Percentiles rank a stretch among this genome's conserved stretches.
phyloP scores from a whole-genome alignment of 495 filamentous ascomycete species.

The Jackrogersella minutella region DNA sequence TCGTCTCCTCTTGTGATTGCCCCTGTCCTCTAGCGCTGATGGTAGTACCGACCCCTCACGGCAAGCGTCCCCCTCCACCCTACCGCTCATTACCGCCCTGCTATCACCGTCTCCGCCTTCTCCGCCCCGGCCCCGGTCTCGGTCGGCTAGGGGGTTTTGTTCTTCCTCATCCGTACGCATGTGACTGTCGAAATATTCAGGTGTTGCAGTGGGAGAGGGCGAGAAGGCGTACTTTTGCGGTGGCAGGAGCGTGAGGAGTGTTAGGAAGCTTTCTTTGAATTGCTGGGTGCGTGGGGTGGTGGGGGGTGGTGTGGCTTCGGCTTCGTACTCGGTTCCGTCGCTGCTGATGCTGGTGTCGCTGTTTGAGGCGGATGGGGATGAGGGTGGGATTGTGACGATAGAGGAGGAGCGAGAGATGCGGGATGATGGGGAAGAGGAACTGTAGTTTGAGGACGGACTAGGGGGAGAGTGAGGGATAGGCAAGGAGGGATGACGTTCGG shows the following conservation, averaged over 20 bases:
- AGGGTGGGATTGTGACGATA: neutral
- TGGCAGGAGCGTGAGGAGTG: slow-evolving; percentile 6
- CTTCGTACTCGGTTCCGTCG: neutral
- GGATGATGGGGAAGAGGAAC: neutral
- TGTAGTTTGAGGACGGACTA: neutral
- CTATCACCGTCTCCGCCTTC: neutral
- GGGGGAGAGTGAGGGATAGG: neutral
- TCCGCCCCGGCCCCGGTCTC: neutral
- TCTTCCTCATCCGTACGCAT: neutral
- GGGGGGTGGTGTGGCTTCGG: neutral
- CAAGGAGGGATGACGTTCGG: neutral
- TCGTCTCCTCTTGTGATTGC: neutral
- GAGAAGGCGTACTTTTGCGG: neutral
- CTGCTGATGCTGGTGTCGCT: neutral
- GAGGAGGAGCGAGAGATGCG: neutral
- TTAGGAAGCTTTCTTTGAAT: slow-evolving; percentile 16
- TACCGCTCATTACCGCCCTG: neutral
- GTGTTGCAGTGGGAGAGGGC: neutral
- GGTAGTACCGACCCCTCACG: neutral
- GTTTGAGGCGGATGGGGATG: neutral
- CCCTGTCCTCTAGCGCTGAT: neutral
- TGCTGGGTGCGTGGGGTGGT: neutral
- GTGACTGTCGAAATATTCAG: no score
- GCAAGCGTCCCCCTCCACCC: neutral
- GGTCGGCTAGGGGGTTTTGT: neutral